These are phyloP conservation scores for Cnidoscolus chayamansa DNA, from an alignment of 441 rosid genomes.

Conservation along the genomic window DNA sequence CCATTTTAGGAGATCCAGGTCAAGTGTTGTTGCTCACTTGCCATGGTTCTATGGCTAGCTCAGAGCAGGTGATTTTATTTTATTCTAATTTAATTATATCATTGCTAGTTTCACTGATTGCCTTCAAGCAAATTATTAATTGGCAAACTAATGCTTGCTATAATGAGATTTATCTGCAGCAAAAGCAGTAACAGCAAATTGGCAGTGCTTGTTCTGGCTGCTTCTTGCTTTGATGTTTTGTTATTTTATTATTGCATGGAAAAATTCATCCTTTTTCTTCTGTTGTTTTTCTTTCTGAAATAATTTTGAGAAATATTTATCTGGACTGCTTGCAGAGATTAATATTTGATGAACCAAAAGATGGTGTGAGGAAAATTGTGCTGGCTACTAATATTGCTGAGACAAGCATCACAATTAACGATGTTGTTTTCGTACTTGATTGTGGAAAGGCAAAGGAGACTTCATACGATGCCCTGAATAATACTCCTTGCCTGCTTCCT, in stretches of 20 bases:
- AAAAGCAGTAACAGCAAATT: neutral
- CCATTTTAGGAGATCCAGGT: constrained; percentile 63
- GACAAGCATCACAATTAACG: constrained; percentile 91
- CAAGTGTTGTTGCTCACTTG: constrained; percentile 74
- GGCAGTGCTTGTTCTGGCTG: constrained; percentile 7
- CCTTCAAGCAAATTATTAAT: neutral
- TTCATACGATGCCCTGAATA: constrained; percentile 88
- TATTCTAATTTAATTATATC: neutral
- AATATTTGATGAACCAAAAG: constrained; percentile 76
- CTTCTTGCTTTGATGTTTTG: neutral
- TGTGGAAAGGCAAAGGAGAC: constrained; percentile 97
- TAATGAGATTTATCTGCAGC: neutral
- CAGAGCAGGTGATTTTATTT: constrained; percentile 66
- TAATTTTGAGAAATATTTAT: constrained; percentile 22
- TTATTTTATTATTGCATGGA: neutral
- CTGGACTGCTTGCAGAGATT: constrained; percentile 48
- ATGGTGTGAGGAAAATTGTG: constrained; percentile 79
- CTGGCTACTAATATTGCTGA: constrained; percentile 92
- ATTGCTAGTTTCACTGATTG: neutral
- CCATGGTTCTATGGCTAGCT: constrained; percentile 95
- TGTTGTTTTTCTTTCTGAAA: neutral
- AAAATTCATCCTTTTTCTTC: neutral
- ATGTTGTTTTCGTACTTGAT: constrained; percentile 86
- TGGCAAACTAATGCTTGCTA: neutral
- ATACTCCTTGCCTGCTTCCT: constrained; percentile 92